Evolutionary conservation across 768 basidiomycete genomes (phyloP), one percentile per base, ranked within the genome.

Genomic region (Baorangia bicolor): DNA sequence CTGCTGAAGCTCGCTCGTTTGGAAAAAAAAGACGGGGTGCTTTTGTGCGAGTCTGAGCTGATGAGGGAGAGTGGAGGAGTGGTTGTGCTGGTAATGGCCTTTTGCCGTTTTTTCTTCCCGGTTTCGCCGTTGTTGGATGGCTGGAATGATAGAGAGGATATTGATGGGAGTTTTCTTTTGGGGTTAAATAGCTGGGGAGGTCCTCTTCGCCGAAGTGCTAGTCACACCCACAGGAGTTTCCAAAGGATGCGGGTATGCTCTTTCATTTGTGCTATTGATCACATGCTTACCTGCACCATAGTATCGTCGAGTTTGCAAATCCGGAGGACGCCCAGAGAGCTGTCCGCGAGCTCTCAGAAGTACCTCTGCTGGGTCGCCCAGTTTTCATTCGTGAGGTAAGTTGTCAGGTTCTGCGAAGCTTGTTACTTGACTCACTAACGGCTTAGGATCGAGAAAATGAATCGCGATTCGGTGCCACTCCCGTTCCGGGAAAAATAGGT

Each of bases 161-260:
- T 92, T 92, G 87, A 91, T 90, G 87, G 88, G 87, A 87, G 86
- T 82, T 91, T 88, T 90, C 83, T 80, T 85, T 83, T 86, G 80
- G 85, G 86, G 86, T 78, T 86, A 81, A 82, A 84, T 87, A 96
- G 96, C 93, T 86, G 96, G 96, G 82, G 94, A 95, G 82, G 95
- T 98, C 72, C 88, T 96, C 75, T 99, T 99, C 86, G 92, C 96
- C 84, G 96, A 99, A 87, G 94, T 99, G 65, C 86, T 99, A 69
- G 80, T 94, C 64, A 97, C 97, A 7, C 96, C 96, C 16, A 95
- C 91, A 21, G 96, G 96, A 30, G 85, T 96, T 51, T 98, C 95
- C 25, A 99, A 99, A 74, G 96, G 96, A 72, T 99, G 96, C 87
- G 96, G 96, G 97, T 98, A 67, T 75, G 95, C 83, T 8, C 21